A percentile compares a stretch with the other conserved stretches of the same genome.
Evolutionary conservation across 2,329 filamentous ascomycete species (phyloP).

Genomic region (Penicillium italicum): DNA sequence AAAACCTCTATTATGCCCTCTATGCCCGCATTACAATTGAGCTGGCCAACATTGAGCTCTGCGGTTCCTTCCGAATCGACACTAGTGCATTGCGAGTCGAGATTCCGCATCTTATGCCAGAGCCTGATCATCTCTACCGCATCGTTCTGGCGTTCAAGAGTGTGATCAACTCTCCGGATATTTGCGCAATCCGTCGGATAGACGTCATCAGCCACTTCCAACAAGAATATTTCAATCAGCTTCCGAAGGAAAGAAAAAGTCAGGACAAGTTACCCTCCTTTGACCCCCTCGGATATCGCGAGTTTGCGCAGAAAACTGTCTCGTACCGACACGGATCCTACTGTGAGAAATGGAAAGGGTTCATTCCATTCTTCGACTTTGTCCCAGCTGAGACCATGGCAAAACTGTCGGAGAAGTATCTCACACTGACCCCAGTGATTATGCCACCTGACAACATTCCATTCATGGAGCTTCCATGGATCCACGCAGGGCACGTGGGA

Average conservation of each 20-base stretch:
- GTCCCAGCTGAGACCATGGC: conserved; percentile 30
- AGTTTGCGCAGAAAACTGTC: conserved; percentile 24
- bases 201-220: conserved; percentile 31
- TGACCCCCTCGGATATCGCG: conserved; percentile 32
- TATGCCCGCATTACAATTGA: conserved; percentile 39
- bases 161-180: conserved; percentile 26
- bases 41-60: conserved; percentile 36
- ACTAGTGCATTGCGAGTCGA: conserved; percentile 18
- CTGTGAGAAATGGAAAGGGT: conserved; percentile 29
- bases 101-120: conserved; percentile 27
- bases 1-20: conserved; percentile 38
- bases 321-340: conserved; percentile 23
- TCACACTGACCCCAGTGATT: conserved; percentile 22
- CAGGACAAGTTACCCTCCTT: conserved; percentile 15
- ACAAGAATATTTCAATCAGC: conserved; percentile 25
- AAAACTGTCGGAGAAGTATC: conserved; percentile 37
- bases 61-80: conserved; percentile 28
- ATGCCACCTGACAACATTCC: conserved; percentile 15
- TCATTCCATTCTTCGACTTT: conserved; percentile 29
- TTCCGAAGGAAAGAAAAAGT: conserved; percentile 16
- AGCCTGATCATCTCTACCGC: conserved; percentile 33
- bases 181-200: conserved; percentile 28
- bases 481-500: conserved; percentile 17
- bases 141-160: conserved; percentile 35
- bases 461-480: conserved; percentile 24